A percentile compares a stretch with the other conserved stretches of the same genome.
These are phyloP conservation scores for Suillus subaureus DNA, from an alignment of 768 basidiomycete species.

Conservation along the genomic window DNA sequence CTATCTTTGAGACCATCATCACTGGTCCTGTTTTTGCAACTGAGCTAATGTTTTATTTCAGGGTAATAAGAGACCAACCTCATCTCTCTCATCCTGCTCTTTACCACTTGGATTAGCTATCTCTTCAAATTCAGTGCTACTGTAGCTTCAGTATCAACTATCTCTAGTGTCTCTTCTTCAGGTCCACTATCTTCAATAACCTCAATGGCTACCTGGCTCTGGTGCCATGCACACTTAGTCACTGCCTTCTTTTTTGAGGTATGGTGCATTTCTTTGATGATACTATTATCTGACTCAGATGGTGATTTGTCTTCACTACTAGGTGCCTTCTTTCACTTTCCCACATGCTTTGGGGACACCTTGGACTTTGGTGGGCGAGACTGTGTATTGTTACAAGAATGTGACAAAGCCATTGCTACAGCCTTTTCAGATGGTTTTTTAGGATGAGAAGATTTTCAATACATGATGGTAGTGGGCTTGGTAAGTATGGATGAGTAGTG, in stretches of 20 bases:
- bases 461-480: background rate
- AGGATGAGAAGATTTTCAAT: background rate
- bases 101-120: no score
- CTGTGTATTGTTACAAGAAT: background rate
- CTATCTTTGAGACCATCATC: no score
- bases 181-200: no score
- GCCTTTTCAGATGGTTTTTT: slow-evolving; percentile 1
- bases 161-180: no score
- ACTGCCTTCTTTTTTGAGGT: background rate
- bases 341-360: background rate
- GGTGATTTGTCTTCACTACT: background rate
- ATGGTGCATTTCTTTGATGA: background rate
- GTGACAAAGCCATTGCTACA: background rate
- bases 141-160: no score
- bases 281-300: background rate
- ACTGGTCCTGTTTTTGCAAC: no score
- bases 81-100: no score
- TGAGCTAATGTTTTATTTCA: no score
- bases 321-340: background rate
- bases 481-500: background rate
- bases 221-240: background rate
- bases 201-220: no score
- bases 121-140: no score
- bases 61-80: no score
- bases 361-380: background rate